Percentiles rank a stretch among this genome's conserved stretches.
Evolutionary conservation across 306 rosid species (phyloP).

Genomic region (Acmispon strigosus): DNA sequence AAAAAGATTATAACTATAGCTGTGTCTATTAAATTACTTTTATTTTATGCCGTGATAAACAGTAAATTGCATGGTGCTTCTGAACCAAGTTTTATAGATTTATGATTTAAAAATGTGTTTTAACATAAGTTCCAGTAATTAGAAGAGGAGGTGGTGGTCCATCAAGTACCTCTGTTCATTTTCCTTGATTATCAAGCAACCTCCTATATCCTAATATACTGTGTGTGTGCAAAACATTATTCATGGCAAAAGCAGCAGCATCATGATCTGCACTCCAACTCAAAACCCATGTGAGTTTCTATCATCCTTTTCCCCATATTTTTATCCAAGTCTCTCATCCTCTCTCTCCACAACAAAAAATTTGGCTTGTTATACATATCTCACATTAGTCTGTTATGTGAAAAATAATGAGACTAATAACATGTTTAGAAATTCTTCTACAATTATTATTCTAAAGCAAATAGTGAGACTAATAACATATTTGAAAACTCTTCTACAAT

Average conservation of each 20-base stretch:
- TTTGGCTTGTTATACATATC: background rate
- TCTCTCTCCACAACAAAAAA: background rate
- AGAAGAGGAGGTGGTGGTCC: slow-evolving; percentile 81
- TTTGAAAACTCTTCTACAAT: too few species aligned
- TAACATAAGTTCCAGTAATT: slow-evolving; percentile 19
- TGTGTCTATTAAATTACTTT: too few species aligned
- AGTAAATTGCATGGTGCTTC: slow-evolving; percentile 24
- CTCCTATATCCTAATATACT: slow-evolving; percentile 13
- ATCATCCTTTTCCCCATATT: slow-evolving; percentile 35
- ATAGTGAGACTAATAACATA: too few species aligned
- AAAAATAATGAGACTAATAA: background rate
- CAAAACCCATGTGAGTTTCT: slow-evolving; percentile 75
- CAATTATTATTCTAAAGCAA: too few species aligned
- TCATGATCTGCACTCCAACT: slow-evolving; percentile 76
- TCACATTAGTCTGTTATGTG: background rate
- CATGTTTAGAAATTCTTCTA: too few species aligned
- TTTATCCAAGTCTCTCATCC: slow-evolving; percentile 7
- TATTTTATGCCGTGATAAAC: too few species aligned
- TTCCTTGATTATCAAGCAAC: slow-evolving; percentile 90
- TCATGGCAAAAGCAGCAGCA: slow-evolving; percentile 69
- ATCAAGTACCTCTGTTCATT: slow-evolving; percentile 67
- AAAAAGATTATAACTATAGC: background rate
- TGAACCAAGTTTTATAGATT: slow-evolving; percentile 26
- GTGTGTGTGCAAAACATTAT: slow-evolving; percentile 29
- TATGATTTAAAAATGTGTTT: slow-evolving; percentile 1